Evolutionary conservation across 805 yeast genomes (phyloP).

Genomic region (Tetrapisispora iriomotensis): DNA sequence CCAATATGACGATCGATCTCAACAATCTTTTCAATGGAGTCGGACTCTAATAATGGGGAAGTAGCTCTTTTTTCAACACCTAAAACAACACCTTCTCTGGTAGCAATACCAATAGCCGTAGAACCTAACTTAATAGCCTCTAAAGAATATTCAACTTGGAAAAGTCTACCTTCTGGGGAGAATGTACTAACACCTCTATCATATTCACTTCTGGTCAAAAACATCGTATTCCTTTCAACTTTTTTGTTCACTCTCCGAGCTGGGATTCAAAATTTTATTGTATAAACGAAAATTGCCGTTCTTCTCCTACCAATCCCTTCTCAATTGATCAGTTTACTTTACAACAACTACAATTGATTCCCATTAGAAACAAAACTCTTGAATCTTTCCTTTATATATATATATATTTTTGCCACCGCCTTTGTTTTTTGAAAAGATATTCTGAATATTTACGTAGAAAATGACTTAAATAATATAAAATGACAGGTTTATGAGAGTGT

Average conservation of each 20-base stretch:
- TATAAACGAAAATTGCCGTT: too few relatives aligned
- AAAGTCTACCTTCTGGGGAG: slow-evolving; percentile 96
- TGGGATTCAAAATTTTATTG: too few relatives aligned
- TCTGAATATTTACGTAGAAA: too few relatives aligned
- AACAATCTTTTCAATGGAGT: slow-evolving; percentile 90
- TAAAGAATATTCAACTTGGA: slow-evolving; percentile 94
- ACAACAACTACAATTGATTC: too few relatives aligned
- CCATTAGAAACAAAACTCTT: too few relatives aligned
- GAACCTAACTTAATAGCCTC: slow-evolving; percentile 90
- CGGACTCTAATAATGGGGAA: slow-evolving; percentile 79
- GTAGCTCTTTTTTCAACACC: slow-evolving; percentile 98
- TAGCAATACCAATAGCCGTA: slow-evolving; percentile 93
- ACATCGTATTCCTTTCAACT: slow-evolving; percentile 41
- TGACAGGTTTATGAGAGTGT: too few relatives aligned
- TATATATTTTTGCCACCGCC: slow-evolving; percentile 1
- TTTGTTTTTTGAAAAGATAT: neutral
- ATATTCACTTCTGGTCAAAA: slow-evolving; percentile 97
- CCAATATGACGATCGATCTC: slow-evolving; percentile 93
- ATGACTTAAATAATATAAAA: too few relatives aligned
- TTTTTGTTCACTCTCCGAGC: too few relatives aligned
- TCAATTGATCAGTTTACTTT: too few relatives aligned
- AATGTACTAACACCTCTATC: slow-evolving; percentile 98
- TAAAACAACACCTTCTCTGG: slow-evolving; percentile 89
- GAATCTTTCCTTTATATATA: neutral
- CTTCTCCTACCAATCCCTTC: too few relatives aligned